Evolutionary conservation across 2,329 filamentous ascomycete genomes (phyloP), one percentile per base, ranked within the genome.

Genomic region (Colletotrichum lindemuthianum): DNA sequence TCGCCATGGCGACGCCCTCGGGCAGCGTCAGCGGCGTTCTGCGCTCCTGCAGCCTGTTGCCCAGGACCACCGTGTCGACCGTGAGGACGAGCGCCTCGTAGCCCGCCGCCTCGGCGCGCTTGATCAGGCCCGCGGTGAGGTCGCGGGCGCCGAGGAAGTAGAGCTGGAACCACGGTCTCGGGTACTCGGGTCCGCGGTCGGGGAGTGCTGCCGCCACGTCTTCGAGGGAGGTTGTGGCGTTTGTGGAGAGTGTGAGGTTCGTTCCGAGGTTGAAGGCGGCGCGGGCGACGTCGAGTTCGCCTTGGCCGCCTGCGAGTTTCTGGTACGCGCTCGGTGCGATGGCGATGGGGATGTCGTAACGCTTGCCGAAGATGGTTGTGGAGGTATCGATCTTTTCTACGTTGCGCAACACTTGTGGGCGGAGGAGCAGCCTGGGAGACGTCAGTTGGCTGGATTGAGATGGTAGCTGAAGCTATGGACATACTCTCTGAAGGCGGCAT

Each of bases 281-380:
- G 24, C 70, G 66, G 1, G 72, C 71, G 3, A 72, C 67, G 53
- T 74, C 73, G 1, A 73, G 54, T 48, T 75, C 73, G 6, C 73
- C 73, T 2, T 71, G 60, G 0, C 68, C 67, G 36, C 73, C 70
- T 2, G 67, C 73, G 2, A 75, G 67, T 47, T 63, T 72, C 32
- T 76, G 74, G 48, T 69, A 71, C 1, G 72, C 74, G 37, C 69
- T 73, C 8, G 74, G 73, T 0, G 74, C 74, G 33, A 75, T 69
- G 6, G 67, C 73, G n/a, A 75, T 69, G 2, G 74, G 74, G 2
- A 76, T 65, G 3, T 60, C 41, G 24, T 65, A 69, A 4, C 34
- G 58, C 7, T 65, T 60, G 10, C 68, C 67, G 16, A 69, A 63
- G 6, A 69, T 16, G 0, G 45, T 58, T 2, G 60, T 67, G 44